Percentiles rank a stretch among this genome's conserved stretches.
phyloP scores from a whole-genome alignment of 148 eudicot genomes.

The Vaccinium macrocarpon region DNA sequence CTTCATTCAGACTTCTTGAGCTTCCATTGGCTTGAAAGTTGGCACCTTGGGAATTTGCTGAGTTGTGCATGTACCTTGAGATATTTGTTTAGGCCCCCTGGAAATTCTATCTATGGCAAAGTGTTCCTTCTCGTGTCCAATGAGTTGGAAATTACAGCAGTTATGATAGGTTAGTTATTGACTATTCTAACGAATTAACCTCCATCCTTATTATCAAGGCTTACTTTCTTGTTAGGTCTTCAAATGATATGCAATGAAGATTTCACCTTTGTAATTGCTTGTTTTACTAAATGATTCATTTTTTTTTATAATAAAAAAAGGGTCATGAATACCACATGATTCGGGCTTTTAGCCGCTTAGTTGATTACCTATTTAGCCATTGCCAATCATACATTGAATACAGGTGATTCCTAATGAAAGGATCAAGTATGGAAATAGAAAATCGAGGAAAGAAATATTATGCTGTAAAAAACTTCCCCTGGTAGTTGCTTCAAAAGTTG shows the following conservation, averaged over 20 bases:
- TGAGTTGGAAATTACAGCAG: neutral
- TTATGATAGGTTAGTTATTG: neutral
- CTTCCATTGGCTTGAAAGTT: neutral
- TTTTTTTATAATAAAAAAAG: neutral
- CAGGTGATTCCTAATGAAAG: neutral
- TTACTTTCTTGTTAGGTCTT: neutral
- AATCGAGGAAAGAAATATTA: neutral
- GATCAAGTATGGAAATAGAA: constrained; percentile 1
- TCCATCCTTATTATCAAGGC: neutral
- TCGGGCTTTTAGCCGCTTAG: neutral
- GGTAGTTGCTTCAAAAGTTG: neutral
- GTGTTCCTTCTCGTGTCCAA: neutral
- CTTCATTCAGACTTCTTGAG: neutral
- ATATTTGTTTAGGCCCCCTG: constrained; percentile 1
- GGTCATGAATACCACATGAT: neutral
- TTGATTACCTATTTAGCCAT: neutral
- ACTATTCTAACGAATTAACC: neutral
- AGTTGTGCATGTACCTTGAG: neutral
- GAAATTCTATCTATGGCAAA: neutral
- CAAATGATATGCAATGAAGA: neutral
- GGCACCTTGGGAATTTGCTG: neutral
- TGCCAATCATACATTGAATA: neutral
- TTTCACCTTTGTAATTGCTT: neutral
- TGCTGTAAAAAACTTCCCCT: neutral
- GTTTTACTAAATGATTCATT: neutral